Conservation (phyloP, 1,284 basidiomycete genomes). For the Ustilago bromivora region DNA sequence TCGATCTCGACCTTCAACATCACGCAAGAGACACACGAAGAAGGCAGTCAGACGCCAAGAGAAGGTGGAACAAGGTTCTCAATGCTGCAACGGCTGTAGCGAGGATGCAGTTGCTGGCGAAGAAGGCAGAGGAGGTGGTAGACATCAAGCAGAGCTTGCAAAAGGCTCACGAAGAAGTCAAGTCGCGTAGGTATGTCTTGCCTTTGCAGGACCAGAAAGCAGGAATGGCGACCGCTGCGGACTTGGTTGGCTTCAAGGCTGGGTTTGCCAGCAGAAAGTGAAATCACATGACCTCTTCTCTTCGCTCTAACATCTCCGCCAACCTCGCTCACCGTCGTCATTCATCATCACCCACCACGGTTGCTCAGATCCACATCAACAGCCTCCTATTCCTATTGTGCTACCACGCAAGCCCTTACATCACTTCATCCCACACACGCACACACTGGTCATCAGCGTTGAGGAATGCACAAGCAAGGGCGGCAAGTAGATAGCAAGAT, state of each 20-base stretch:
- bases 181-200: conserved; percentile 16
- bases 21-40: conserved; percentile 10
- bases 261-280: conserved; percentile 7
- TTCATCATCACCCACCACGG: too few relatives aligned
- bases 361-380: too few relatives aligned
- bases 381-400: too few relatives aligned
- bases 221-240: not conserved
- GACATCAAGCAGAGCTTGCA: conserved; percentile 32
- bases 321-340: too few relatives aligned
- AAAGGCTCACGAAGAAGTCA: conserved; percentile 37
- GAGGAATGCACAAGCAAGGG: too few relatives aligned
- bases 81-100: conserved; percentile 27
- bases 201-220: conserved; percentile 8
- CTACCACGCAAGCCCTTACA: too few relatives aligned
- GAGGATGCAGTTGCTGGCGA: conserved; percentile 30
- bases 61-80: conserved; percentile 35
- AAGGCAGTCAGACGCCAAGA: conserved; percentile 8
- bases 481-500: too few relatives aligned
- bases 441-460: too few relatives aligned
- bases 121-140: conserved; percentile 8
- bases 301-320: not conserved
- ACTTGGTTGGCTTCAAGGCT: conserved; percentile 7
- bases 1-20: conserved; percentile 39
- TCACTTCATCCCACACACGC: too few relatives aligned
- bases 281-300: not conserved